Percentiles rank a stretch among this genome's conserved stretches.
Conservation (phyloP, 83 land plant species). For the Picea abies region DNA sequence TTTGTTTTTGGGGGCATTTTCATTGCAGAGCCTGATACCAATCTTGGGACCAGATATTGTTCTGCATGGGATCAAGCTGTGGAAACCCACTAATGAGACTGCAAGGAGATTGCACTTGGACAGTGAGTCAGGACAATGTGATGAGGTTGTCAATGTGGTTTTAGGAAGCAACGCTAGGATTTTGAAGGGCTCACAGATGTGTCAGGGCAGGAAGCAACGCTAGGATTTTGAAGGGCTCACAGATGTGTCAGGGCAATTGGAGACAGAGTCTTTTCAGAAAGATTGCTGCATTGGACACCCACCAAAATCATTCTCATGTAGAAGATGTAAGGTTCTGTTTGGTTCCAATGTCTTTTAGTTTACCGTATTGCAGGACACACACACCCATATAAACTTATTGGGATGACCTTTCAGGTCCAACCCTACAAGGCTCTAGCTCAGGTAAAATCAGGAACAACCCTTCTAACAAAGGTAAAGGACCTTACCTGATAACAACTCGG, state of each 20-base stretch:
- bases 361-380: background rate
- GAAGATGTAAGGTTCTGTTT: slow-evolving; percentile 6
- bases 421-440: too few species aligned
- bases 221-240: slow-evolving; percentile 12
- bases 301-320: slow-evolving; percentile 8
- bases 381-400: too few species aligned
- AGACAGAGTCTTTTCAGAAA: background rate
- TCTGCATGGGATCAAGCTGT: slow-evolving; percentile 15
- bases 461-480: too few species aligned
- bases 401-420: too few species aligned
- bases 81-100: slow-evolving; percentile 2
- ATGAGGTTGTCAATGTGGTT: slow-evolving; percentile 11
- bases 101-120: slow-evolving; percentile 12
- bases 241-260: background rate
- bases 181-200: slow-evolving; percentile 10
- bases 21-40: slow-evolving; percentile 10
- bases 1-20: background rate
- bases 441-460: too few species aligned
- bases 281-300: slow-evolving; percentile 6
- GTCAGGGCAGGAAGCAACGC: slow-evolving; percentile 1
- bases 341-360: background rate
- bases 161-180: slow-evolving; percentile 13
- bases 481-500: too few species aligned
- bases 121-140: slow-evolving; percentile 2
- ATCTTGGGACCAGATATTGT: slow-evolving; percentile 10